Percentiles rank a stretch among this genome's conserved stretches.
Evolutionary conservation across 768 basidiomycete species (phyloP).

Genomic region (Tylopilus sp.): DNA sequence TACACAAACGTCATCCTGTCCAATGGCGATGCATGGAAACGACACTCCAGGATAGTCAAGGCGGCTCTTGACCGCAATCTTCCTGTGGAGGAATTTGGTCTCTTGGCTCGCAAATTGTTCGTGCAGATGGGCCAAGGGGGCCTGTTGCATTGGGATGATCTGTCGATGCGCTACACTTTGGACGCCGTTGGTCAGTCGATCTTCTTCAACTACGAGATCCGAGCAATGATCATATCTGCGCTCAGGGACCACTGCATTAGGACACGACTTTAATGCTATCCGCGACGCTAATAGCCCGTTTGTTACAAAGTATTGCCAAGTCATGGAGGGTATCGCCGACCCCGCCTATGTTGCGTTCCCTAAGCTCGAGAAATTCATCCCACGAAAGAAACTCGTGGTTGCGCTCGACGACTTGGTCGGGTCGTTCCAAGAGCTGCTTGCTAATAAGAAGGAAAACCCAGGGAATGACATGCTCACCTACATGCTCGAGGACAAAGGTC

Average conservation of each 20-base stretch:
- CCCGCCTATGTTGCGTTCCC: neutral
- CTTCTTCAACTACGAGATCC: neutral
- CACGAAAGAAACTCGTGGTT: neutral
- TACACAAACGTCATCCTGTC: too few relatives aligned
- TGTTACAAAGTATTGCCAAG: neutral
- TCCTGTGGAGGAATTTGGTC: neutral
- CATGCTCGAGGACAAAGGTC: constrained; percentile 5
- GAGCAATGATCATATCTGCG: neutral
- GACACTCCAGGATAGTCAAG: neutral
- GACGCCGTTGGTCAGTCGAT: neutral
- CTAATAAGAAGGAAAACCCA: neutral
- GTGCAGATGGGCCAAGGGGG: constrained; percentile 2
- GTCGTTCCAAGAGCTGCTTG: neutral
- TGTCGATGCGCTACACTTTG: neutral
- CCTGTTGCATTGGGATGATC: neutral
- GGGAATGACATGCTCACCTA: constrained; percentile 2
- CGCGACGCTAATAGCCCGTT: neutral
- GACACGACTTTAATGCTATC: neutral
- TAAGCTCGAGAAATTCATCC: neutral
- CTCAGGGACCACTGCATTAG: neutral
- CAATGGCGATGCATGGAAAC: neutral
- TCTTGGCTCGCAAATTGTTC: neutral
- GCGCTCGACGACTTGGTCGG: neutral
- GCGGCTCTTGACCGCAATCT: neutral
- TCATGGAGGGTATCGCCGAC: neutral